These are phyloP conservation scores for Verticillium isaacii DNA, from an alignment of 2,329 filamentous ascomycete species.

Conservation along the genomic window DNA sequence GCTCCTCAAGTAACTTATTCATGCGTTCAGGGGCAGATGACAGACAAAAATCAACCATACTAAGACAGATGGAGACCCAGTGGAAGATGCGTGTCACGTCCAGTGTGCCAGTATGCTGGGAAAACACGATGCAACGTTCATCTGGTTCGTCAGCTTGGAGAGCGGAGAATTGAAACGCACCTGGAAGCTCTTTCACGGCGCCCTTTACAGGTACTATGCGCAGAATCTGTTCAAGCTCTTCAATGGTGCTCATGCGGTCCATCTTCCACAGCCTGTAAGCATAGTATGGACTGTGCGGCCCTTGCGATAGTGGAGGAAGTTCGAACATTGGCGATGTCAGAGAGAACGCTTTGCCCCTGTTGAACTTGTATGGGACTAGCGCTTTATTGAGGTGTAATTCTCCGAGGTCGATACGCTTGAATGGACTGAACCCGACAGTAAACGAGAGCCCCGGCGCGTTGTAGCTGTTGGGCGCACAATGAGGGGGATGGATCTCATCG, in stretches of 20 bases:
- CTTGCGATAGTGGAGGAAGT: not conserved
- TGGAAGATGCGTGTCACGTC: not conserved
- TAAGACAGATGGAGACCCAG: conserved; percentile 6
- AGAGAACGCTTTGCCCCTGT: not conserved
- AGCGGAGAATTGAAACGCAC: conserved; percentile 4
- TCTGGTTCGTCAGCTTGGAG: not conserved
- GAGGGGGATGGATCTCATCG: conserved; percentile 1
- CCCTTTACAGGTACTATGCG: not conserved
- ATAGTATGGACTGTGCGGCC: not conserved
- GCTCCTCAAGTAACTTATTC: not conserved
- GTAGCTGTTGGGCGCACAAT: not conserved
- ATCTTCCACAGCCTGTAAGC: not conserved
- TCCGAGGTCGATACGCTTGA: not conserved
- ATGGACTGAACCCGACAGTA: not conserved
- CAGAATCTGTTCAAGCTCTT: not conserved
- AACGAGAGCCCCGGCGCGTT: conserved; percentile 5
- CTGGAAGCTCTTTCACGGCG: not conserved
- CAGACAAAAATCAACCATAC: not conserved
- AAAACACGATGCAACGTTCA: not conserved
- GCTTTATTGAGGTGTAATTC: not conserved
- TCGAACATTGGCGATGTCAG: not conserved
- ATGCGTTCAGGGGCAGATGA: not conserved
- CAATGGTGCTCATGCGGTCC: not conserved
- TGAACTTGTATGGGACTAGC: not conserved
- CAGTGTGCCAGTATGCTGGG: conserved; percentile 7